These are phyloP conservation scores for Miscanthus sacchariflorus DNA, from an alignment of 202 grass and related monocot species.

Conservation along the genomic window DNA sequence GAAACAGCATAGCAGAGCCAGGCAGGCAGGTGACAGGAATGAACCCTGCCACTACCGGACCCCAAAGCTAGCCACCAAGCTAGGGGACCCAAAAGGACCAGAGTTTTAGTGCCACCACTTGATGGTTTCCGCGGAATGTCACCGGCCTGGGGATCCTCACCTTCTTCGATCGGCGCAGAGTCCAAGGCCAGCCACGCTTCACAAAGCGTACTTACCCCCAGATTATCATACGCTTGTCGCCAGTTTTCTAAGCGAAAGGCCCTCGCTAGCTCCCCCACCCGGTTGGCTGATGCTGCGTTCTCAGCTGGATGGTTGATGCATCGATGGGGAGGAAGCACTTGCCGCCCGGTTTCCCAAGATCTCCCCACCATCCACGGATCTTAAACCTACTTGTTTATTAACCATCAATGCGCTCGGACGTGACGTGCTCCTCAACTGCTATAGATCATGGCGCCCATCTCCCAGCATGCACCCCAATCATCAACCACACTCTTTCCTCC, in stretches of 20 bases:
- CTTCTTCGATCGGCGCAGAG: constrained; percentile 21
- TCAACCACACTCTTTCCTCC: not conserved
- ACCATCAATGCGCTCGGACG: constrained; percentile 4
- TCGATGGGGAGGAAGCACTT: not conserved
- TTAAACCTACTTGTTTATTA: constrained; percentile 42
- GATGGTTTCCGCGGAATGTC: constrained; percentile 50
- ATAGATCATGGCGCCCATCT: constrained; percentile 39
- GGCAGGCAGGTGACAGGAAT: too few species aligned
- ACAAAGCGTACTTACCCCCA: constrained; percentile 32
- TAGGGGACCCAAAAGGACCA: not conserved
- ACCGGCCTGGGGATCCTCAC: constrained; percentile 52
- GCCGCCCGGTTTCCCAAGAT: constrained; percentile 35
- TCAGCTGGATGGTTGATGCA: not conserved
- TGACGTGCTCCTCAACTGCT: constrained; percentile 39
- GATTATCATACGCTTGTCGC: constrained; percentile 15
- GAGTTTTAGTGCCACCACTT: constrained; percentile 47
- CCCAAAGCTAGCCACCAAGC: too few species aligned
- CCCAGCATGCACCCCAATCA: constrained; percentile 5
- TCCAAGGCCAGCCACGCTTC: not conserved
- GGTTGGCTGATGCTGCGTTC: not conserved
- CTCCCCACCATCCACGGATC: constrained; percentile 54
- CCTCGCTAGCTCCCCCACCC: not conserved
- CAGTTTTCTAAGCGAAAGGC: constrained; percentile 22
- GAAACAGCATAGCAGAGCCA: not conserved
- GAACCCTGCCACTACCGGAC: too few species aligned